Base-by-base conservation (phyloP, 2,329 filamentous ascomycete species). In the Cladophialophora immunda region DNA sequence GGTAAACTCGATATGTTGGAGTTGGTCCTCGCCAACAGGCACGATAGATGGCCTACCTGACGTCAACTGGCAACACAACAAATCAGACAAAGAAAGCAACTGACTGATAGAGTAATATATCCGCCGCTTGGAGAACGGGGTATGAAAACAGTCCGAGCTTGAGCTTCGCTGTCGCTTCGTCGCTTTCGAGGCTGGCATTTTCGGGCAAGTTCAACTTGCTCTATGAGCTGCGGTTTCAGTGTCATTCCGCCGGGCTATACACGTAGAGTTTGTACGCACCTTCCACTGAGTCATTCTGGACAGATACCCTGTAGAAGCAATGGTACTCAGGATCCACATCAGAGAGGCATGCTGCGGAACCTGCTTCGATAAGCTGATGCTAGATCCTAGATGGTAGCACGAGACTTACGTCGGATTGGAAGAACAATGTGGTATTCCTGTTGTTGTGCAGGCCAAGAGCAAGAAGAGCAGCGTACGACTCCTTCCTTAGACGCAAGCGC, bases 261-360 rank as follows among this genome's bases (percentile, higher is more conserved):
- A n/a, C 22, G 2, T 55, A 32, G 27, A 36, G 36, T 3, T 27
- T 30, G 29, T 19, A 11, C 47, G 30, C 75, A 92, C 93, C 89
- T 99, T 99, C 94, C 95, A 99, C 79, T 98, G 95, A 30, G 95
- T 98, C 95, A 99, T 99, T n/a, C 95, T 86, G 9, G 91, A 91
- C n/a, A 99, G 82, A 79, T 97, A 97, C 45, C 95, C 95, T 79
- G 95, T 93, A 4, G 92, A 94, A 27, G 95, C 92, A 60, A 92
- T 91, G 72, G 94, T 97, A 76, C 92, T 94, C 68, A 99, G 81
- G 75, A 98, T 93, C 95, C 95, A 99, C 92, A 97, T 97, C 70
- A 99, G 85, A 79, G 98, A 94, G 3, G 91, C 83, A 80, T 98
- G 95, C 55, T 90, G 89, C 19, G 89, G 84, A 1, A 94, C 89